phyloP scores from a whole-genome alignment of 768 basidiomycete species.

The Daedaleopsis nitida region DNA sequence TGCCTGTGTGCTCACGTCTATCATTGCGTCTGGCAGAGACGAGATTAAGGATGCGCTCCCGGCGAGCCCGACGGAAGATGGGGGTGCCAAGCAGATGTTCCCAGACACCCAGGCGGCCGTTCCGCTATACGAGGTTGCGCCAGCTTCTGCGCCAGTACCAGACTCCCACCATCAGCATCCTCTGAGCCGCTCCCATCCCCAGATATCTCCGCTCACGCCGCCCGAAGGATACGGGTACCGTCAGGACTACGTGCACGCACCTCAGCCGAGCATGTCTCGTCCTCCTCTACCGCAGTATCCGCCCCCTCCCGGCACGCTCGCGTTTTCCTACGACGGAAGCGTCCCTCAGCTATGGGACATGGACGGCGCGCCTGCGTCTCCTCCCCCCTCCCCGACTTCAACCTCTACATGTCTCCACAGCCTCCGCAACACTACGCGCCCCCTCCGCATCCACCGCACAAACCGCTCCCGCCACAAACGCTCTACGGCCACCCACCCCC shows the following conservation, averaged over 20 bases:
- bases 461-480: slow-evolving; percentile 1
- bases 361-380: slow-evolving; percentile 20
- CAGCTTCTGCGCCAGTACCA: neutral
- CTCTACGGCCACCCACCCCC: neutral
- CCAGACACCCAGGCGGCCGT: neutral
- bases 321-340: slow-evolving; percentile 13
- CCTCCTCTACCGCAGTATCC: neutral
- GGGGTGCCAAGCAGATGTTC: neutral
- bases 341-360: slow-evolving; percentile 19
- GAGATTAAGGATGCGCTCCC: slow-evolving; percentile 23
- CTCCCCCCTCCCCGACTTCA: slow-evolving; percentile 16
- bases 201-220: slow-evolving; percentile 8
- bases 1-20: neutral
- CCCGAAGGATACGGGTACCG: slow-evolving; percentile 8
- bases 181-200: neutral
- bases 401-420: slow-evolving; percentile 7
- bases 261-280: slow-evolving; percentile 1
- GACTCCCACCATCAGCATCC: neutral
- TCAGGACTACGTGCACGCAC: neutral
- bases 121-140: neutral
- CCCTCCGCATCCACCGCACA: slow-evolving; percentile 1
- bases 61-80: slow-evolving; percentile 9
- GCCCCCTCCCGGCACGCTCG: neutral
- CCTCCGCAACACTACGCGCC: slow-evolving; percentile 4
- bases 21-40: slow-evolving; percentile 7